Base-by-base conservation (phyloP, 2,329 filamentous ascomycete genomes). In the Cercospora berteroae region DNA sequence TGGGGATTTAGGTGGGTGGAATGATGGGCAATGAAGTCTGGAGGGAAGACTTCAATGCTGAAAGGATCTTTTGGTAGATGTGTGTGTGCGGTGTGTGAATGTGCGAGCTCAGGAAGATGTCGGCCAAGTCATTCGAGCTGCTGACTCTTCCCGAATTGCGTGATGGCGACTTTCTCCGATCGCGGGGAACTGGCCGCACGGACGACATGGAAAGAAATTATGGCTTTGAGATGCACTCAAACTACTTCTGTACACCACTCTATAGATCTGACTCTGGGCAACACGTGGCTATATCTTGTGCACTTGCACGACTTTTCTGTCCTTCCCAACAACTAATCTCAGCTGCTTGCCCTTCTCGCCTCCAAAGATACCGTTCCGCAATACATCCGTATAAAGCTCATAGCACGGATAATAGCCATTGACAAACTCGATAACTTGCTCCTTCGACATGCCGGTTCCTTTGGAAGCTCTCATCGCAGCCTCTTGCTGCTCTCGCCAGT, bases 401-500 rank as follows among this genome's bases (percentile, higher is more conserved):
- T 87, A 87, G 23, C 83, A 85, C 12, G 86, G 85, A 74, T 83
- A 84, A 65, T 79, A 78, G 70, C 88, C 87, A 76, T 90, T 85
- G 16, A 92, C 91, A 78, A 97, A 97, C 57, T 85, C 83, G 65
- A 87, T 83, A 52, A 97, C 92, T 77, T 94, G 86, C 65, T 92
- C 89, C 72, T 92, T 89, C 1, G 87, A 90, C 94, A 97, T 97
- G 31, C 92, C 93, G 0, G 84, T 85, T 1, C 91, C 92, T 71
- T 86, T 90, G 23, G 84, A 80, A 7, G 82, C 82, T 25, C 90
- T 86, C 73, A 97, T 82, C 67, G 86, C 86, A 58, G 86, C 85
- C 80, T 97, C 93, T 80, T 96, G 92, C 80, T 97, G 84, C 72
- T 89, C 81, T 13, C 93, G 87, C 94, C 94, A 97, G 69, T 85